Percentiles rank a stretch among this genome's conserved stretches.
Evolutionary conservation across 2,329 filamentous ascomycete genomes (phyloP).

Genomic region (Aspergillus latus): DNA sequence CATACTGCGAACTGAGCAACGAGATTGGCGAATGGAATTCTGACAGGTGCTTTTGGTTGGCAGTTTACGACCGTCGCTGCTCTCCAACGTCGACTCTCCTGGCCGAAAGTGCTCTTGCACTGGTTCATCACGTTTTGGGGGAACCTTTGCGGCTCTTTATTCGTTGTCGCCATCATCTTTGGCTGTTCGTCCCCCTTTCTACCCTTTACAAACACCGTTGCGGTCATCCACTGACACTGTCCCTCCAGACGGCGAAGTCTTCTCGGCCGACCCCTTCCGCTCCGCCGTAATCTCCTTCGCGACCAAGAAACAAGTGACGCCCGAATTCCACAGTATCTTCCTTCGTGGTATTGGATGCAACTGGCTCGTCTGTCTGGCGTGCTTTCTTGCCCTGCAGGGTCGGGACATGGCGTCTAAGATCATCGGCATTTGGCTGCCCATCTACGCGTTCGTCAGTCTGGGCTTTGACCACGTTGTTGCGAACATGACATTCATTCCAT

Average conservation of each 20-base stretch:
- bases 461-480: constrained; percentile 59
- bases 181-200: constrained; percentile 41
- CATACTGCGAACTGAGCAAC: neutral
- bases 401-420: constrained; percentile 56
- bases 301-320: constrained; percentile 51
- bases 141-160: constrained; percentile 51
- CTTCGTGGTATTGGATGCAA: constrained; percentile 57
- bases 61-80: constrained; percentile 48
- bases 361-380: constrained; percentile 59
- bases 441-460: constrained; percentile 55
- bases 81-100: constrained; percentile 43
- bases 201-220: constrained; percentile 31
- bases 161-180: constrained; percentile 50
- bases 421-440: constrained; percentile 58
- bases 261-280: constrained; percentile 47
- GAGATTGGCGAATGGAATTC: neutral
- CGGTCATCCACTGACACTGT: constrained; percentile 30
- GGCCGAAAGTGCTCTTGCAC: constrained; percentile 38
- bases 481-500: constrained; percentile 57
- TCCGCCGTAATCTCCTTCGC: constrained; percentile 48
- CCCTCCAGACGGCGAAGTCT: constrained; percentile 47
- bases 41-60: neutral
- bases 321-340: constrained; percentile 55
- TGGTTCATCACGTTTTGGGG: constrained; percentile 52
- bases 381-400: constrained; percentile 47